Evolutionary conservation across 1,284 basidiomycete genomes (phyloP), one percentile per base, ranked within the genome.

Genomic region (Microbotryum lychnidis-dioicae): DNA sequence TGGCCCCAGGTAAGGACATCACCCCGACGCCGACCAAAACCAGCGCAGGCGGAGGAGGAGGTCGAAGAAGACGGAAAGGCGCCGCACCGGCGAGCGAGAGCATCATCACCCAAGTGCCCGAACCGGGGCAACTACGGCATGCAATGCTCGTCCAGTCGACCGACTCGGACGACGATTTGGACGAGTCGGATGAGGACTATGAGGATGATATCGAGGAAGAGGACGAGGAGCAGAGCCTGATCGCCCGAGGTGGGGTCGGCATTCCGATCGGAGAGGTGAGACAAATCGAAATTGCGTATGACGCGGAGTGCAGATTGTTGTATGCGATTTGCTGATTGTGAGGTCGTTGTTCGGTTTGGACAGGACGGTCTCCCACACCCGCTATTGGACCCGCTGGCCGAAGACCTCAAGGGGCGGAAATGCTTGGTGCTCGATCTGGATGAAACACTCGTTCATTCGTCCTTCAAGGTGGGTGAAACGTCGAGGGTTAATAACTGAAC

Each of bases 401-500:
- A 83, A 14, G 81, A 84, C 27, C 87, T 93, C 70, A 80, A 77
- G 21, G 91, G 91, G 20, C 81, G 90, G 61, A 97, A 97, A 77
- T 97, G 93, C 71, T 71, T 77, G 8, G 91, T 97, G 46, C 81
- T 97, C 23, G 94, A 97, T 78, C 80, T 97, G 50, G 93, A 97
- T 71, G 94, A 97, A 77, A 97, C 93, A 1, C 79, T 97, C 42
- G 85, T 97, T 23, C 94, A 97, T 77, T 65, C 63, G 27, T 64
- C 64, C 47, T 78, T 78, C 73, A 78, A 78, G 65, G 74, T 76
- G 31, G 54, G 65, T 51, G 45, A 16, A 12, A 18, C 4, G 12
- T 6, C 37, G 14, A 42, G 37, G 4, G 37, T 9, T 42, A 4
- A 42, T 18, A 18, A 42, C 2, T 42, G 12, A 16, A n/a, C 31